A percentile compares a stretch with the other conserved stretches of the same genome.
phyloP scores from a whole-genome alignment of 768 basidiomycete genomes.

The Lyophyllum shimeji region DNA sequence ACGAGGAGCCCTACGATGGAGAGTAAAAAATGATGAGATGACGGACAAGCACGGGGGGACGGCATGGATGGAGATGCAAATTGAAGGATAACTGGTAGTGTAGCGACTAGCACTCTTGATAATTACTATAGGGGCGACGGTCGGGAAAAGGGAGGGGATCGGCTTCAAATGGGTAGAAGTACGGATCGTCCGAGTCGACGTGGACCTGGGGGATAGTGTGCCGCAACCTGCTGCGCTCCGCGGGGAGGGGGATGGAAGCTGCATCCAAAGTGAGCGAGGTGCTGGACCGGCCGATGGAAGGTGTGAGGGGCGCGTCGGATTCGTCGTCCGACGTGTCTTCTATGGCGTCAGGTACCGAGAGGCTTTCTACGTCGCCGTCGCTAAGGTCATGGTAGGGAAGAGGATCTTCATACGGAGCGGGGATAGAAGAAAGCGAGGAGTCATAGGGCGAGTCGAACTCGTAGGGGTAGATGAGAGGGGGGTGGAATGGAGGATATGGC shows the following conservation, averaged over 20 bases:
- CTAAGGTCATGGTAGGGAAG: conserved; percentile 63
- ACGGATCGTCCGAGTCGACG: conserved; percentile 58
- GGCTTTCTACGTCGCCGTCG: conserved; percentile 68
- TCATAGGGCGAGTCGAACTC: conserved; percentile 47
- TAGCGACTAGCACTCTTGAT: conserved; percentile 63
- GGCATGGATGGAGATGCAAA: conserved; percentile 21
- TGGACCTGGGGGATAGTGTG: conserved; percentile 58
- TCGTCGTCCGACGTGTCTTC: conserved; percentile 87
- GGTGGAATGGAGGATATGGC: conserved; percentile 62
- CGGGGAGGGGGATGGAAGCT: conserved; percentile 48
- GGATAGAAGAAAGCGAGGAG: conserved; percentile 46
- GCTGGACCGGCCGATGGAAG: conserved; percentile 56
- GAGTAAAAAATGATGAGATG: not conserved
- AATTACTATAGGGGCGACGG: conserved; percentile 51
- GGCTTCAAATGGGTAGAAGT: conserved; percentile 65
- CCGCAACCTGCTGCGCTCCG: conserved; percentile 49
- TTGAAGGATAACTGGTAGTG: conserved; percentile 26
- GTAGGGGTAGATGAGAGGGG: conserved; percentile 55
- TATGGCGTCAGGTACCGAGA: conserved; percentile 76
- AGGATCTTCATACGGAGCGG: conserved; percentile 48
- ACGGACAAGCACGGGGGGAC: conserved; percentile 15
- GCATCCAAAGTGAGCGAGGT: conserved; percentile 55
- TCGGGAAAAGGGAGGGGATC: conserved; percentile 72
- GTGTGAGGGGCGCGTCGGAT: conserved; percentile 68
- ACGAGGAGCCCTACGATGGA: conserved; percentile 12